Percentiles rank a stretch among this genome's conserved stretches.
Evolutionary conservation across 2,329 filamentous ascomycete genomes (phyloP).

Genomic region (Tolypocladium paradoxum): DNA sequence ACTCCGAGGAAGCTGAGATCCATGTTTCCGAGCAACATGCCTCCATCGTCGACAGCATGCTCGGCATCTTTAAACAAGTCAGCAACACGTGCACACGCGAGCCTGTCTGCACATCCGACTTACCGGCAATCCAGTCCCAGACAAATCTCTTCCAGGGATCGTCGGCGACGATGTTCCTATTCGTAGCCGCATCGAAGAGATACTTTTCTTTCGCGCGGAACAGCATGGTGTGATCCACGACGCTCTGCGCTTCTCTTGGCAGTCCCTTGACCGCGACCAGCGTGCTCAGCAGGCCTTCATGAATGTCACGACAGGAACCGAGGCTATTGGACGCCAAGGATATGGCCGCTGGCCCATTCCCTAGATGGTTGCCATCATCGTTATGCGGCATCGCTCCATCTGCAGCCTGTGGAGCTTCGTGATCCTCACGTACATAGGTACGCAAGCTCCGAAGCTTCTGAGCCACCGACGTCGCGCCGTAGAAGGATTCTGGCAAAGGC

Average conservation of each 20-base stretch:
- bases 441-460: conserved; percentile 39
- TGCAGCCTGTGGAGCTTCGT: conserved; percentile 8
- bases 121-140: conserved; percentile 67
- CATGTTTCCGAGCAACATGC: conserved; percentile 58
- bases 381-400: conserved; percentile 14
- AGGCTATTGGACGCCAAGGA: conserved; percentile 26
- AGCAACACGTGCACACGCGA: conserved; percentile 4
- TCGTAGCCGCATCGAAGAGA: conserved; percentile 52
- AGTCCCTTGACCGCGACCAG: conserved; percentile 34
- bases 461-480: conserved; percentile 29
- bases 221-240: conserved; percentile 48
- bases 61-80: conserved; percentile 41
- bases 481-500: conserved; percentile 30
- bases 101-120: conserved; percentile 12
- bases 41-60: conserved; percentile 50
- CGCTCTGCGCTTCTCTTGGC: conserved; percentile 37
- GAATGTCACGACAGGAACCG: conserved; percentile 43
- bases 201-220: conserved; percentile 51
- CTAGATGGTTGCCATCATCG: conserved; percentile 14
- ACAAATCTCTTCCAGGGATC: conserved; percentile 66
- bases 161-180: conserved; percentile 56
- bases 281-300: conserved; percentile 41
- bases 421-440: conserved; percentile 21
- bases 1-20: conserved; percentile 72
- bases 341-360: conserved; percentile 23